phyloP scores from a whole-genome alignment of 345 rosid species.

The Nephelium lappaceum region DNA sequence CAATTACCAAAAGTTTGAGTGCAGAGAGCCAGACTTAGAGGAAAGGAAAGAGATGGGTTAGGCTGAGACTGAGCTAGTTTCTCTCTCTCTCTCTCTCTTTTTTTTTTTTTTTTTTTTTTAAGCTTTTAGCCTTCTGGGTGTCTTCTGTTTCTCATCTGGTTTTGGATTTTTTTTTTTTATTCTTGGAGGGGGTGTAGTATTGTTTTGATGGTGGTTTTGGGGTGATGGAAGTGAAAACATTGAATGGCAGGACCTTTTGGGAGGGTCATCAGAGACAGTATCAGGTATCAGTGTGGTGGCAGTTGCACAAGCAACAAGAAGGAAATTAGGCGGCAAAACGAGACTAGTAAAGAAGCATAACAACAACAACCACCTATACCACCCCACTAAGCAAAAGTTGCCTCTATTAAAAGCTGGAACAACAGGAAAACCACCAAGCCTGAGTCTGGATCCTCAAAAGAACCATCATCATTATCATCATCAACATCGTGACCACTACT shows the following conservation, averaged over 20 bases:
- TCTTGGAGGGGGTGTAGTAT: neutral
- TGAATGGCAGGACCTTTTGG: constrained; percentile 57
- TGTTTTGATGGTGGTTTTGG: constrained; percentile 23
- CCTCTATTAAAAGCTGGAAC: constrained; percentile 58
- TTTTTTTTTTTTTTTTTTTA: constrained; percentile 19
- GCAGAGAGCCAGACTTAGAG: constrained; percentile 5
- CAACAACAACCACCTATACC: constrained; percentile 22
- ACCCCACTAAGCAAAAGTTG: constrained; percentile 22
- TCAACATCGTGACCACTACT: constrained; percentile 12
- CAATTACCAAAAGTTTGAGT: constrained; percentile 36
- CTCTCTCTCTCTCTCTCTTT: too few species aligned
- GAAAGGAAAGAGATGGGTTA: constrained; percentile 48
- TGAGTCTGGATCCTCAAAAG: constrained; percentile 66
- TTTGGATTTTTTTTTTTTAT: neutral
- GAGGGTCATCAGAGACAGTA: constrained; percentile 33
- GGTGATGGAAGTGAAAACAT: constrained; percentile 47
- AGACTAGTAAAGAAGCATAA: constrained; percentile 17
- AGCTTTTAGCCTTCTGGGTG: constrained; percentile 19
- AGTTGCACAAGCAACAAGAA: constrained; percentile 45
- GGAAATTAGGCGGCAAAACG: constrained; percentile 29
- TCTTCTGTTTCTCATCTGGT: neutral
- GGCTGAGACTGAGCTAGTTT: constrained; percentile 21
- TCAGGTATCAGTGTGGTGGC: constrained; percentile 51
- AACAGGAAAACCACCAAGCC: constrained; percentile 40
- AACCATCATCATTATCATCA: constrained; percentile 40